These are phyloP conservation scores for Candida koratica DNA, from an alignment of 805 yeast genomes.

Conservation along the genomic window DNA sequence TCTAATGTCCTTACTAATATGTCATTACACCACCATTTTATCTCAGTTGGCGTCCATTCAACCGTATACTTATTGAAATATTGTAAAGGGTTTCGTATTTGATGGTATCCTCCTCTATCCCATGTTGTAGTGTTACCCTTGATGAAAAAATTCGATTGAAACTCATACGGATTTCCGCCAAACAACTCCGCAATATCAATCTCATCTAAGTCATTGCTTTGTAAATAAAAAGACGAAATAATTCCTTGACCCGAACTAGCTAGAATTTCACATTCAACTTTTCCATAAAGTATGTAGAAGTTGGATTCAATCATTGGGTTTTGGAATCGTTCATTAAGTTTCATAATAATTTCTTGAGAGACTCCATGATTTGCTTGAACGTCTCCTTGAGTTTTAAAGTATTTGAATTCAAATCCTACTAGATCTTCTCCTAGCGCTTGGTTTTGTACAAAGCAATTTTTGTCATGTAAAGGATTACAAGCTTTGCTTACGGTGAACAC, in stretches of 20 bases:
- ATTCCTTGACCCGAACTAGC: conserved; percentile 35
- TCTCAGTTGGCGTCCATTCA: conserved; percentile 33
- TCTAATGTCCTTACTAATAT: conserved; percentile 21
- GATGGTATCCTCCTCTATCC: conserved; percentile 34
- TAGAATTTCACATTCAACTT: conserved; percentile 32
- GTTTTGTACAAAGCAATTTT: conserved; percentile 24
- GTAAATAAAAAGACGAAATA: conserved; percentile 38
- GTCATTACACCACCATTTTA: conserved; percentile 32
- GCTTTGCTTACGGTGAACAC: too few relatives aligned
- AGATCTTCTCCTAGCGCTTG: conserved; percentile 19
- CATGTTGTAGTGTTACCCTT: conserved; percentile 36
- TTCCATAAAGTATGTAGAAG: conserved; percentile 33
- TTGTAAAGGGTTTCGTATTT: conserved; percentile 22
- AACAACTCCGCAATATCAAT: conserved; percentile 38
- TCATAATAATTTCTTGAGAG: conserved; percentile 7
- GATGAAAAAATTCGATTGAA: conserved; percentile 37
- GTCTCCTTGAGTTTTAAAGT: conserved; percentile 9
- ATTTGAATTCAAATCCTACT: conserved; percentile 5
- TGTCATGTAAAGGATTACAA: conserved; percentile 27
- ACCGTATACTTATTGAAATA: conserved; percentile 29
- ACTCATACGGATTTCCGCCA: conserved; percentile 30
- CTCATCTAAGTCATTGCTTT: conserved; percentile 41
- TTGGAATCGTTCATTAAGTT: conserved; percentile 22
- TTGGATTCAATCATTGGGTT: conserved; percentile 31
- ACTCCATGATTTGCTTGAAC: conserved; percentile 1